phyloP scores from a whole-genome alignment of 2,329 filamentous ascomycete species.

The Penicillium rolfsii region DNA sequence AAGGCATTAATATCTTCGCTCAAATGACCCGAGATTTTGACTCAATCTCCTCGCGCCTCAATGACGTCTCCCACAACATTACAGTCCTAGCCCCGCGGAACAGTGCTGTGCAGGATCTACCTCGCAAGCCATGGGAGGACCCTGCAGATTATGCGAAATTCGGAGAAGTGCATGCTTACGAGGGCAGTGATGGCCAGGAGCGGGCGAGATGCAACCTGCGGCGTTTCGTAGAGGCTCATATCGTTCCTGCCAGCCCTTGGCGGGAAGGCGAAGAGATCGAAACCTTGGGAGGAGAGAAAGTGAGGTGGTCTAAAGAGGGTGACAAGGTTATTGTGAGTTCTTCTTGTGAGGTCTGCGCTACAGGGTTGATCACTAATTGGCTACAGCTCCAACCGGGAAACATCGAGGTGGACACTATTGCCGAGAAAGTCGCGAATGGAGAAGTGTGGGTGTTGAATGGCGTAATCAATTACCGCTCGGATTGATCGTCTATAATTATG shows the following conservation, averaged over 20 bases:
- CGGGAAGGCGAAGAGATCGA: slow-evolving; percentile 65
- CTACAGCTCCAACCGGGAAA: slow-evolving; percentile 67
- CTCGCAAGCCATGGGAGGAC: slow-evolving; percentile 74
- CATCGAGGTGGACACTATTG: slow-evolving; percentile 75
- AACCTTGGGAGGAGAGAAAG: slow-evolving; percentile 68
- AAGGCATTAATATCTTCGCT: slow-evolving; percentile 81
- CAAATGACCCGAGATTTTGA: slow-evolving; percentile 76
- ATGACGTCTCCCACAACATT: slow-evolving; percentile 68
- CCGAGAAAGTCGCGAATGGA: slow-evolving; percentile 79
- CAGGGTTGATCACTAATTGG: slow-evolving; percentile 14
- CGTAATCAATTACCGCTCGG: slow-evolving; percentile 57
- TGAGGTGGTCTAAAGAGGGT: slow-evolving; percentile 78
- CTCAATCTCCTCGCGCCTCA: slow-evolving; percentile 68
- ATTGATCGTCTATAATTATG: slow-evolving; percentile 9
- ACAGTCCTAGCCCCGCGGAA: slow-evolving; percentile 90
- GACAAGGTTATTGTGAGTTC: slow-evolving; percentile 66
- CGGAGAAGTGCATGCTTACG: slow-evolving; percentile 70
- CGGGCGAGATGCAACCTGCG: slow-evolving; percentile 76
- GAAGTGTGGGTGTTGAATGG: slow-evolving; percentile 79
- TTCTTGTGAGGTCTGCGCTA: background rate
- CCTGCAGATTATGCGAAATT: slow-evolving; percentile 70
- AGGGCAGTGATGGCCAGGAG: slow-evolving; percentile 72
- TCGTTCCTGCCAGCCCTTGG: slow-evolving; percentile 79
- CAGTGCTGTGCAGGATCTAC: slow-evolving; percentile 73
- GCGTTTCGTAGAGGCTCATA: slow-evolving; percentile 83